Conservation (phyloP, 768 basidiomycete genomes). For the Nidula microcarpa region DNA sequence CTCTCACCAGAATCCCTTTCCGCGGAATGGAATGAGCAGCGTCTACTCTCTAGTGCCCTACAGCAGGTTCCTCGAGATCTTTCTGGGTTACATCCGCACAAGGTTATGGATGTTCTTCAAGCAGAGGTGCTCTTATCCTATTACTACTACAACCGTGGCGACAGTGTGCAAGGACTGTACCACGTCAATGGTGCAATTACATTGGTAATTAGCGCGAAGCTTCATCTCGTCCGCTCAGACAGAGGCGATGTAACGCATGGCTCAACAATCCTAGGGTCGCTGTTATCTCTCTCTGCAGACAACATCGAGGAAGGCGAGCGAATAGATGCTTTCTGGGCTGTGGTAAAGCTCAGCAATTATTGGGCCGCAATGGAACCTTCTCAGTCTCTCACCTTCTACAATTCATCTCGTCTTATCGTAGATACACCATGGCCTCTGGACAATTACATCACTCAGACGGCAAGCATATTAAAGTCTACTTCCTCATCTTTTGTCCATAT, state of each 20-base stretch:
- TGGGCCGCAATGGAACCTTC: slow-evolving; percentile 42
- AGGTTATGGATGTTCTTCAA: slow-evolving; percentile 40
- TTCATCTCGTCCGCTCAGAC: slow-evolving; percentile 28
- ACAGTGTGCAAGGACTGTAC: slow-evolving; percentile 45
- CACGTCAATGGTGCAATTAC: slow-evolving; percentile 44
- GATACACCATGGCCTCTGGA: slow-evolving; percentile 34
- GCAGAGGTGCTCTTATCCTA: slow-evolving; percentile 50
- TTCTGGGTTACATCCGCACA: slow-evolving; percentile 33
- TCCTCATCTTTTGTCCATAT: slow-evolving; percentile 1
- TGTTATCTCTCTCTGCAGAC: slow-evolving; percentile 4
- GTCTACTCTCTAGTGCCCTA: slow-evolving; percentile 36
- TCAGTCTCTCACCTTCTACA: slow-evolving; percentile 38
- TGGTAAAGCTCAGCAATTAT: slow-evolving; percentile 37
- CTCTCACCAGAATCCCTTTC: slow-evolving; percentile 19
- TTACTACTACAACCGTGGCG: slow-evolving; percentile 46
- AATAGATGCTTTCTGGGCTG: slow-evolving; percentile 30
- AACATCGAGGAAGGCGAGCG: slow-evolving; percentile 24
- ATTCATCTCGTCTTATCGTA: slow-evolving; percentile 23
- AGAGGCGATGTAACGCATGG: background rate
- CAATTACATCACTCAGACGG: slow-evolving; percentile 12
- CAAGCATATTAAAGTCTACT: background rate
- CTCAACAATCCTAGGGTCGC: background rate
- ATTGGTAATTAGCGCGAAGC: slow-evolving; percentile 28
- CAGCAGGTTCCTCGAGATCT: slow-evolving; percentile 32
- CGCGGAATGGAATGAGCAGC: slow-evolving; percentile 22